Evolutionary conservation across 495 filamentous ascomycete genomes (phyloP).

Genomic region (Trichoderma asperelloides): DNA sequence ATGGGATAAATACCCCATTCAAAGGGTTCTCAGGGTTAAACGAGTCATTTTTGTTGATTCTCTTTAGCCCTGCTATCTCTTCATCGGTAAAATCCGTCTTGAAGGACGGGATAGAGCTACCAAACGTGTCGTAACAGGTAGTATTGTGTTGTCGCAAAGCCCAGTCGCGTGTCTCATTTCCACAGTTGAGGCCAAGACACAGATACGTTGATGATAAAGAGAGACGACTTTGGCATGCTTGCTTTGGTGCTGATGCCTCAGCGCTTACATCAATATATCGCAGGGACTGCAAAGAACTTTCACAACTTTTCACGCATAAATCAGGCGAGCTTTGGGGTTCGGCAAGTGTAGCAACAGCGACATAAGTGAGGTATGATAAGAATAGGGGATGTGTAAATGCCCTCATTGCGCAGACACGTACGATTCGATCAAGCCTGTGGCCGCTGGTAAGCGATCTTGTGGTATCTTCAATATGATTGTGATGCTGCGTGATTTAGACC

Average conservation of each 20-base stretch:
- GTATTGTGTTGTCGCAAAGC: not conserved
- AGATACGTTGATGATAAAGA: slow-evolving; percentile 3
- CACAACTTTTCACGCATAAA: not conserved
- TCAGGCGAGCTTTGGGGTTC: not conserved
- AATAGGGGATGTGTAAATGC: not conserved
- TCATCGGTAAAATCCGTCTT: not conserved
- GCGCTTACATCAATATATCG: not conserved
- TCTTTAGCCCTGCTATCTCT: not conserved
- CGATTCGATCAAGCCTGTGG: not conserved
- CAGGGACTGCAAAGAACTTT: not conserved
- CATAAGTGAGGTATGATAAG: not conserved
- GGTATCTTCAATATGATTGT: not conserved
- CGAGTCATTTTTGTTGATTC: not conserved
- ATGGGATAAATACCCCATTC: not conserved
- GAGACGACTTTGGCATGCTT: slow-evolving; percentile 1
- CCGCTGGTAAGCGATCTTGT: not conserved
- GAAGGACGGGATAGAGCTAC: not conserved
- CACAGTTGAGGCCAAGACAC: not conserved
- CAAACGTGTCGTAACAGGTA: not conserved
- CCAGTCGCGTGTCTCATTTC: not conserved
- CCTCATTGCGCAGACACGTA: not conserved
- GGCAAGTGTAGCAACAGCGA: not conserved
- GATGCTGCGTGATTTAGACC: not conserved
- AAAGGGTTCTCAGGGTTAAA: not conserved
- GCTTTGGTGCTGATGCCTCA: not conserved